Conservation (phyloP, 78 protist genomes). For the Mantamonas sphyraenae region DNA sequence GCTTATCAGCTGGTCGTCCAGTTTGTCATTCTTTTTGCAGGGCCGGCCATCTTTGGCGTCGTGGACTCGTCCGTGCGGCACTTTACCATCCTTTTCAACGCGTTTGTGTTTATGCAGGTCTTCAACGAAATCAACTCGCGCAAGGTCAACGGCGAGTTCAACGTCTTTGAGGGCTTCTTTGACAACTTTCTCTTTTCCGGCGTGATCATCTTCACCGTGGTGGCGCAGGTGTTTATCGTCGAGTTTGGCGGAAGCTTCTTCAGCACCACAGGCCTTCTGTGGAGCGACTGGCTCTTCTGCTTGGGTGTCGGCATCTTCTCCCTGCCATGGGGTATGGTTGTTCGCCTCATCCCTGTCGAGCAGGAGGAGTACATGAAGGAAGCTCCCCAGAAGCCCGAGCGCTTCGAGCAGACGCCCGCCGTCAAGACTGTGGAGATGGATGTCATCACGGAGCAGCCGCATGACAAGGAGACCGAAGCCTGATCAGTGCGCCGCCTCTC, state of each 20-base stretch:
- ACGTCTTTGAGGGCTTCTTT: background rate
- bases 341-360: conserved; percentile 34
- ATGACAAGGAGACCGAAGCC: no score
- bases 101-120: conserved; percentile 83
- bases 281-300: conserved; percentile 18
- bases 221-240: conserved; percentile 65
- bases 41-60: conserved; percentile 9
- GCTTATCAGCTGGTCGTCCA: conserved; percentile 15
- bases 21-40: conserved; percentile 30
- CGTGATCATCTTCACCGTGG: conserved; percentile 33
- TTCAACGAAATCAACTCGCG: conserved; percentile 90
- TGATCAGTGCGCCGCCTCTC: no score
- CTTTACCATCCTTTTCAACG: conserved; percentile 81
- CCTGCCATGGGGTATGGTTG: conserved; percentile 20
- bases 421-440: no score
- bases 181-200: conserved; percentile 37
- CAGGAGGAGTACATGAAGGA: no score
- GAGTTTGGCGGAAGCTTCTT: conserved; percentile 57
- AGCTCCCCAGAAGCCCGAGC: no score
- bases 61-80: background rate
- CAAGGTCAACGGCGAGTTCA: conserved; percentile 19
- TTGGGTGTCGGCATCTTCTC: background rate
- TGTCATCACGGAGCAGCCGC: no score
- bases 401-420: no score
- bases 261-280: background rate